These are phyloP conservation scores for Berberis vulgaris DNA, from an alignment of 164 flowering plant genomes.

Conservation along the genomic window DNA sequence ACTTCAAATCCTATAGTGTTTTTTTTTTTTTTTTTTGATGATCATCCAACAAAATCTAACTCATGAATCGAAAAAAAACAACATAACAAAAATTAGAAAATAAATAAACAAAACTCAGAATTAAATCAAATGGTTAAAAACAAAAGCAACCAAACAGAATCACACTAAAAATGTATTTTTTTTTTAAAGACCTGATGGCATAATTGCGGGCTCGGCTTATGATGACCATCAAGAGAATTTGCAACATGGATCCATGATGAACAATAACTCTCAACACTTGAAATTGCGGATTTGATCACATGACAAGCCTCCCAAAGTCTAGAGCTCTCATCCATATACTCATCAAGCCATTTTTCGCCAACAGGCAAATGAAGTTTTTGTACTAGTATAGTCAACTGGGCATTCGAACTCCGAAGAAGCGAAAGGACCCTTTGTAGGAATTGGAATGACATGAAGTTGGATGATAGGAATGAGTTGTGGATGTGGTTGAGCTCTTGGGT, in stretches of 20 bases:
- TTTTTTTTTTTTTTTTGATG: too few species aligned
- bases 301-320: conserved; percentile 91
- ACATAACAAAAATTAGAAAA: too few species aligned
- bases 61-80: too few species aligned
- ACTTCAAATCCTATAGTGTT: too few species aligned
- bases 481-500: conserved; percentile 83
- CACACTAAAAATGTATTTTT: neutral
- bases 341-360: conserved; percentile 96
- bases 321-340: conserved; percentile 97
- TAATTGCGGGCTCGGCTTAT: conserved; percentile 46
- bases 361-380: conserved; percentile 84
- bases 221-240: conserved; percentile 48
- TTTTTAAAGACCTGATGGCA: conserved; percentile 51
- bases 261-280: conserved; percentile 65
- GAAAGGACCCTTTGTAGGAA: conserved; percentile 77
- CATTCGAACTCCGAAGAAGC: conserved; percentile 70
- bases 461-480: conserved; percentile 50
- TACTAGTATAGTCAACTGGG: conserved; percentile 64
- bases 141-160: neutral
- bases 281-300: conserved; percentile 71
- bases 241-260: conserved; percentile 49
- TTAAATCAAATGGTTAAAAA: neutral
- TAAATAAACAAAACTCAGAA: neutral
- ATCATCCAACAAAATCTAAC: too few species aligned
- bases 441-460: conserved; percentile 77